Base-by-base conservation (phyloP, 1,139 yeast species). In the Kluyveromyces marxianus region DNA sequence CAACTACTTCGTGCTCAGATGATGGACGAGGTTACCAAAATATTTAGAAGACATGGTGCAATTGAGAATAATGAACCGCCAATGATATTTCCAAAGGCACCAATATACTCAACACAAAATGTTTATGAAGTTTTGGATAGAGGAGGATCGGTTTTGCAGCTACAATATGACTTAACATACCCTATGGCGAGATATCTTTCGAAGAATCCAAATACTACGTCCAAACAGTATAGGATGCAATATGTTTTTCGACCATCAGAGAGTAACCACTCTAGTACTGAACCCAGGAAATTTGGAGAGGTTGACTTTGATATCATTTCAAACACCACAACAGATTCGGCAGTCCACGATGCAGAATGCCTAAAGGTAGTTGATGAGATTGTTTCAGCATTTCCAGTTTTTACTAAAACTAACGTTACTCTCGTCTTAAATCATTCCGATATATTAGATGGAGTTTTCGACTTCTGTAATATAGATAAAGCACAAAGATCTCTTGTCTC, bases 131-230 rank as follows among this genome's bases (percentile, higher is more conserved):
- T 92, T 1, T 68, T 94, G 50, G 97, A 92, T 58, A 75, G 79
- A 44, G 81, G 87, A 30, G 98, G 98, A 0, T 79, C 90, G 0
- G 92, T 92, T 4, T 67, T 94, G 32, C 95, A 89, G 50, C 66
- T 94, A 35, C 95, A 96, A 0, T 90, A 83, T 60, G 98, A 92
- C 60, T 69, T 90, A 50, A 84, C 95, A 0, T 67, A 89, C 35
- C 97, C 99, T 0, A 78, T 84, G 67, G 97, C 98, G 0, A 70
- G 98, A 52, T 73, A 79, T 44, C 65, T 92, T 32, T 89, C 97
- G 4, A 79, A 84, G 48, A 70, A 72, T 24, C 83, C 37, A 63
- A 72, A 3, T 67, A 81, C 50, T 46, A 56, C 58, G 7, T 49
- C 59, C 25, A 88, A 88, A 60, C 69, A 85, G 38, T 87, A 70